phyloP scores from a whole-genome alignment of 768 basidiomycete genomes.

The Tubosaeta sp. region DNA sequence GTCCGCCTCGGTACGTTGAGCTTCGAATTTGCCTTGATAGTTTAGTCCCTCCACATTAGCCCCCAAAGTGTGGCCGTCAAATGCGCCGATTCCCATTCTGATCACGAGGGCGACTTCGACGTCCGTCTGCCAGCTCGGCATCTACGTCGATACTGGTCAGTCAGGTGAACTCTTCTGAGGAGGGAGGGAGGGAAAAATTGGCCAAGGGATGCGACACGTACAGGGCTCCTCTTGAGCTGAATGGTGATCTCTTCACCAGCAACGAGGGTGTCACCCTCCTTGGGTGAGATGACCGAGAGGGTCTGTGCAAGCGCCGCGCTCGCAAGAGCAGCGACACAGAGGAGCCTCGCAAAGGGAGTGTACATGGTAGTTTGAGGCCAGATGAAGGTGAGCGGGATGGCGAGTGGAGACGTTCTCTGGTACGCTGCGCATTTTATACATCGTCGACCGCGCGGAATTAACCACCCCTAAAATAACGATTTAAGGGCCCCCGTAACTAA shows the following conservation, averaged over 20 bases:
- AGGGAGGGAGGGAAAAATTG: not conserved
- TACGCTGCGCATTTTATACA: not conserved
- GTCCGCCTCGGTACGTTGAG: not conserved
- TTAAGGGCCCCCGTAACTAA: not conserved
- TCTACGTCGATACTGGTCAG: not conserved
- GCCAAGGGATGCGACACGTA: slow-evolving; percentile 21
- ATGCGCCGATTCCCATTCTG: fast-evolving
- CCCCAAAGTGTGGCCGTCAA: slow-evolving; percentile 2
- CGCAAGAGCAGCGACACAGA: slow-evolving; percentile 7
- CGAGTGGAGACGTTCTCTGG: not conserved
- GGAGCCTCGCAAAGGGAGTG: slow-evolving; percentile 1
- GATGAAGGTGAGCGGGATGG: not conserved
- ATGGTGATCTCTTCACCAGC: slow-evolving; percentile 34
- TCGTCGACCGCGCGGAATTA: not conserved
- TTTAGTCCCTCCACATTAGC: not conserved
- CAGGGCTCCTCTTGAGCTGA: slow-evolving; percentile 35
- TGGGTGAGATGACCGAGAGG: slow-evolving; percentile 35
- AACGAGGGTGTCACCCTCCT: slow-evolving; percentile 26
- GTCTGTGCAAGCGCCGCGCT: slow-evolving; percentile 37
- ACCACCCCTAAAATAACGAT: not conserved
- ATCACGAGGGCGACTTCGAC: slow-evolving; percentile 10
- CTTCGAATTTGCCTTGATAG: not conserved
- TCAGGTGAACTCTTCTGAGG: not conserved
- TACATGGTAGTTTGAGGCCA: slow-evolving; percentile 6
- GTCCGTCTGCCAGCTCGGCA: not conserved